Base-by-base conservation (phyloP, 1,139 yeast genomes). In the Geotrichum carabidarum region DNA sequence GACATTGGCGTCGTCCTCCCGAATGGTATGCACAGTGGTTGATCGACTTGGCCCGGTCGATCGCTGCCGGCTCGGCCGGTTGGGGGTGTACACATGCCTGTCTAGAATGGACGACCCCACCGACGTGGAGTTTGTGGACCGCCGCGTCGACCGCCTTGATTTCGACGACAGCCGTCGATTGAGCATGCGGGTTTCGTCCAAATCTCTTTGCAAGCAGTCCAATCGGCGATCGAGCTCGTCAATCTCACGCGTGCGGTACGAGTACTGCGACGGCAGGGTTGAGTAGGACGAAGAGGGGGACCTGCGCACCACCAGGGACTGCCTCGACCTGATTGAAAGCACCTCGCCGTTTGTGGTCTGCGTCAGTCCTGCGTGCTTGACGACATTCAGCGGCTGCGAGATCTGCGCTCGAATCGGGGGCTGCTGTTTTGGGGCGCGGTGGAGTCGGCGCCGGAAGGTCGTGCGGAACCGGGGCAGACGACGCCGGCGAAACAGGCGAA, bases 1-100 rank as follows among this genome's bases (percentile, higher is more conserved):
- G 15, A 66, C 61, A 37, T 61, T 42, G 15, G 46, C 11, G 5
- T 22, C 27, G 27, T 22, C 27, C 5, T 22, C 27, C 27, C 27
- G 27, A 5, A 22, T 22, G 27, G 27, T 22, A 5, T 22, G 27
- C 27, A 22, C 27, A 22, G 27, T 22, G 27, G 3, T 22, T 22
- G 27, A 22, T 3, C 27, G 27, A 5, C 27, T 22, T 3, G 27
- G 27, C 3, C 27, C 27, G 27, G 27, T 22, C 27, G 27, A 22
- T 22, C 27, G 27, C 5, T 22, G 27, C 27, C 27, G 3, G 5
- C 27, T 22, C 4, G 27, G 27, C 27, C 27, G 27, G 27, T 22
- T 22, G 5, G 27, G 27, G 27, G 27, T 22, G 27, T 22, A 22
- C 27, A 22, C 27, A 22, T 22, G 27, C 27, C 27, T 22, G 27